A percentile compares a stretch with the other conserved stretches of the same genome.
These are phyloP conservation scores for Leccinum fibrillosum DNA, from an alignment of 768 basidiomycete genomes.

Conservation along the genomic window DNA sequence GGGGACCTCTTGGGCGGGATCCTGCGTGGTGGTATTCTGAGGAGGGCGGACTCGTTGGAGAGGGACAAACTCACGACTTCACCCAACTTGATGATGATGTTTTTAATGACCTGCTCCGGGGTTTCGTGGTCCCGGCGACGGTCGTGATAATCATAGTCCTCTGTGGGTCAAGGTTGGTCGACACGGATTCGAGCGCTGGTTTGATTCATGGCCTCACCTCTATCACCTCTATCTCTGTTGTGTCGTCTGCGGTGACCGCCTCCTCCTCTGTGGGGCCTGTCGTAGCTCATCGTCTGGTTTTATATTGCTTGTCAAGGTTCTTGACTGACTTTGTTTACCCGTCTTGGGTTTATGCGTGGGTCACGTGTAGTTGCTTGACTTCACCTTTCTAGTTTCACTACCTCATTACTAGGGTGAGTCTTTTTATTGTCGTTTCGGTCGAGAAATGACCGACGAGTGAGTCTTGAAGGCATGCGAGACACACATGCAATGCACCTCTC, in stretches of 20 bases:
- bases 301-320: not conserved
- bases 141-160: constrained; percentile 61
- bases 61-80: constrained; percentile 65
- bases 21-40: constrained; percentile 39
- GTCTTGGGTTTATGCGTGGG: not conserved
- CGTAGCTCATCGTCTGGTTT: constrained; percentile 50
- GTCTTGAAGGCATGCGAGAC: constrained; percentile 51
- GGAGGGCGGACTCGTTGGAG: not conserved
- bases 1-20: constrained; percentile 65
- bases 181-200: not conserved
- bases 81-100: constrained; percentile 66
- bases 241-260: constrained; percentile 48
- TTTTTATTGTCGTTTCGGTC: not conserved
- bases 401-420: constrained; percentile 12
- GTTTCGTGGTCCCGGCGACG: constrained; percentile 67
- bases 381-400: too few species aligned
- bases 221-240: constrained; percentile 50
- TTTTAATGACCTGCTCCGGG: constrained; percentile 69
- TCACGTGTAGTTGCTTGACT: constrained; percentile 23
- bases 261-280: constrained; percentile 44
- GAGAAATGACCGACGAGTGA: not conserved
- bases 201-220: not conserved
- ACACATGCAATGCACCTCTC: constrained; percentile 74
- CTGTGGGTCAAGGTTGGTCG: constrained; percentile 30
- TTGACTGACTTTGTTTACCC: too few species aligned